Conservation (phyloP, 2,329 filamentous ascomycete species). For the Diaporthe helianthi region DNA sequence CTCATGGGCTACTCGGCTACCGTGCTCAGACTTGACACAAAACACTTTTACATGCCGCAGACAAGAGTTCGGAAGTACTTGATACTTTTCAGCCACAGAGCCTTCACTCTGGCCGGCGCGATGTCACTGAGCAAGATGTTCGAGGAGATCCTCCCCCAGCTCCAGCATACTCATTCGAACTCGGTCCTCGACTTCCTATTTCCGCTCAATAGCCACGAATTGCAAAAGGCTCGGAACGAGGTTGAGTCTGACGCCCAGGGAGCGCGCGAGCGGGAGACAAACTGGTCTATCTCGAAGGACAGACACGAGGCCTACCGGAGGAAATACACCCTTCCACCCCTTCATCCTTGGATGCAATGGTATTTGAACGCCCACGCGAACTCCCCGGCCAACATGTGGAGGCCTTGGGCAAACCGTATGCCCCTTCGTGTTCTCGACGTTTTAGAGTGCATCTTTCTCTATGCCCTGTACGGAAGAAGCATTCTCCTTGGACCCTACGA, state of each 20-base stretch:
- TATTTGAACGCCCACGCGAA: constrained; percentile 14
- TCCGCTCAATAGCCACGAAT: constrained; percentile 58
- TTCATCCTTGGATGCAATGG: constrained; percentile 39
- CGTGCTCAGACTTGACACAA: constrained; percentile 66
- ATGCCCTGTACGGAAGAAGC: background rate
- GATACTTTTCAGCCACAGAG: constrained; percentile 57
- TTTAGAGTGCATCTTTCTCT: constrained; percentile 64
- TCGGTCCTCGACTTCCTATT: constrained; percentile 69
- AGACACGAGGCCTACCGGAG: constrained; percentile 59
- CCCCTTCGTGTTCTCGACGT: constrained; percentile 70
- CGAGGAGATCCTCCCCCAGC: constrained; percentile 54
- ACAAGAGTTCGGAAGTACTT: constrained; percentile 68
- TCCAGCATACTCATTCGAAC: constrained; percentile 66
- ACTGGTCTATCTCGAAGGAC: constrained; percentile 65
- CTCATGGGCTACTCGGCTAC: constrained; percentile 62
- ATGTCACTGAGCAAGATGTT: constrained; percentile 39
- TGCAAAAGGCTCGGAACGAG: constrained; percentile 58
- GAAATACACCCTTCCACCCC: constrained; percentile 56
- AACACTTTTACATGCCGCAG: constrained; percentile 77
- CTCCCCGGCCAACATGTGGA: constrained; percentile 44
- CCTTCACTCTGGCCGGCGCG: constrained; percentile 40
- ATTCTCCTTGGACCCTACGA: constrained; percentile 53
- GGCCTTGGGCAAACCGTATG: constrained; percentile 55
- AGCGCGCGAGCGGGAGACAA: constrained; percentile 43
- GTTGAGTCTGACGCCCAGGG: constrained; percentile 47